Evolutionary conservation across 1,284 basidiomycete genomes (phyloP).

Genomic region (Quambalaria eucalypti): DNA sequence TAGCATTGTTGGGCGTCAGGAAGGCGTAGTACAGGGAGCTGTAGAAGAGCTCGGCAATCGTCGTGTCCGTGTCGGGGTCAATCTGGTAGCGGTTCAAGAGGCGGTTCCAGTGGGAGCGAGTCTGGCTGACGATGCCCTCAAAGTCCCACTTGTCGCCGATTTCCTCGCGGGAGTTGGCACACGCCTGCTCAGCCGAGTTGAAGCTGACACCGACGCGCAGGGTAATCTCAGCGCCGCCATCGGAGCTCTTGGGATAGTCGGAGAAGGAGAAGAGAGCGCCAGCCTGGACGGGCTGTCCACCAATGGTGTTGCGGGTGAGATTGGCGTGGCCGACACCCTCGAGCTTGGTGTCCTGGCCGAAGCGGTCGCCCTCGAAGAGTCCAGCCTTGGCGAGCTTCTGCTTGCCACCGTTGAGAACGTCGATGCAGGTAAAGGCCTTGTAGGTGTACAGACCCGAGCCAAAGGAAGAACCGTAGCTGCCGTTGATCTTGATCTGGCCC

Average conservation of each 20-base stretch:
- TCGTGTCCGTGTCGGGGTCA: conserved; percentile 18
- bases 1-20: conserved; percentile 39
- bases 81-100: conserved; percentile 32
- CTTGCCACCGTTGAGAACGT: conserved; percentile 22
- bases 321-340: conserved; percentile 17
- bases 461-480: conserved; percentile 25
- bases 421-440: conserved; percentile 26
- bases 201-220: conserved; percentile 31
- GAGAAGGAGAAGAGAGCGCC: conserved; percentile 24
- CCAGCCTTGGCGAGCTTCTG: conserved; percentile 23
- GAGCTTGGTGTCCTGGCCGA: conserved; percentile 24
- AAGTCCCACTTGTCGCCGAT: conserved; percentile 22
- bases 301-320: conserved; percentile 9
- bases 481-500: conserved; percentile 27
- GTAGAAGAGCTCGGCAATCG: conserved; percentile 29
- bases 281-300: conserved; percentile 20
- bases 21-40: conserved; percentile 35
- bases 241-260: not conserved
- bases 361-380: conserved; percentile 29
- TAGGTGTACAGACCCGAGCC: conserved; percentile 19
- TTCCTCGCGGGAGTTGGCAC: conserved; percentile 31
- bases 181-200: conserved; percentile 27
- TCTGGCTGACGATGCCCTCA: conserved; percentile 14
- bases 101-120: conserved; percentile 26
- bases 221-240: conserved; percentile 9